These are phyloP conservation scores for Mucor circinelloides DNA, from an alignment of 371 early-diverging fungal genomes.

Conservation along the genomic window DNA sequence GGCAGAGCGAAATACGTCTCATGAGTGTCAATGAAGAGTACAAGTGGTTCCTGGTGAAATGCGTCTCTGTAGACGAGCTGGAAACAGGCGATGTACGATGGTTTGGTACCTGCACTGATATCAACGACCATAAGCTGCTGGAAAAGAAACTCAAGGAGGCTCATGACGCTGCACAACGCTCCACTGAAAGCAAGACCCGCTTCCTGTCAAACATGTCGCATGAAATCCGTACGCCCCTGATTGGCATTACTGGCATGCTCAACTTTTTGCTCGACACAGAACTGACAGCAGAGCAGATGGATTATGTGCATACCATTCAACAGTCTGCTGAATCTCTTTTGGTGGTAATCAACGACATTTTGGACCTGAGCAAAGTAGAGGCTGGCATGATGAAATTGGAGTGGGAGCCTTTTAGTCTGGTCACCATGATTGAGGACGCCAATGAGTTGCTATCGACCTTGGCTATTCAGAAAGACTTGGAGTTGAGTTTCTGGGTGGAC, in stretches of 20 bases:
- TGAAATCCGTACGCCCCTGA: slow-evolving; percentile 69
- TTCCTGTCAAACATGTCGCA: slow-evolving; percentile 73
- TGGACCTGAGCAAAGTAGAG: slow-evolving; percentile 72
- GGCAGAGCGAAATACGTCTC: slow-evolving; percentile 62
- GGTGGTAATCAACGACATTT: slow-evolving; percentile 71
- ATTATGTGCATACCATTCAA: slow-evolving; percentile 68
- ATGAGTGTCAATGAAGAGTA: slow-evolving; percentile 52
- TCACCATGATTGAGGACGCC: slow-evolving; percentile 64
- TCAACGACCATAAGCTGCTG: slow-evolving; percentile 65
- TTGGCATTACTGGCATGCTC: slow-evolving; percentile 70
- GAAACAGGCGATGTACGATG: slow-evolving; percentile 62
- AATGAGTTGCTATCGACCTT: slow-evolving; percentile 63
- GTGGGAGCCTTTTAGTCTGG: slow-evolving; percentile 62
- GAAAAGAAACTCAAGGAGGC: slow-evolving; percentile 71
- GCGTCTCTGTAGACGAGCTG: slow-evolving; percentile 61
- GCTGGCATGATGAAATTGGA: slow-evolving; percentile 75
- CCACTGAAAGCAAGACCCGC: slow-evolving; percentile 71
- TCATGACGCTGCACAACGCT: slow-evolving; percentile 68
- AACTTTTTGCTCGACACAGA: slow-evolving; percentile 67
- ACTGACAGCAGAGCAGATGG: slow-evolving; percentile 63
- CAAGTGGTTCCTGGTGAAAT: slow-evolving; percentile 68
- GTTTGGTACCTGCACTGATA: slow-evolving; percentile 73
- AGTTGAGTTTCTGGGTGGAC: slow-evolving; percentile 64
- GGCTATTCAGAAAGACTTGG: slow-evolving; percentile 63
- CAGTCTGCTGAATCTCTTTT: slow-evolving; percentile 66